Conservation (phyloP, 2,329 filamentous ascomycete species). For the Diaporthe batatas region DNA sequence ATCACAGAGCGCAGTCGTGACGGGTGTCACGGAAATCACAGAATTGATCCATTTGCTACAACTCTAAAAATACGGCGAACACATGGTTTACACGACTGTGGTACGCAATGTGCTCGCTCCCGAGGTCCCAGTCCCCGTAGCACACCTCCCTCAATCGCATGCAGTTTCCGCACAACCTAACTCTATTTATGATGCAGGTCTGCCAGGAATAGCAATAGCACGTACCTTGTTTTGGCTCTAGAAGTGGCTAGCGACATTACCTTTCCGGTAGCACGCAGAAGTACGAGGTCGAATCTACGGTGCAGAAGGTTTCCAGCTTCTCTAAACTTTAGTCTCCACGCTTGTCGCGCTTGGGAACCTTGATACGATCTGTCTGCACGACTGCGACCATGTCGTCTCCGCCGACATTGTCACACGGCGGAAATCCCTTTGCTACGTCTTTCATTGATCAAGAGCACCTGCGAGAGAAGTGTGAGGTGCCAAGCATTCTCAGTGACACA, state of each 20-base stretch:
- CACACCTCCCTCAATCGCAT: too few relatives aligned
- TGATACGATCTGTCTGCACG: neutral
- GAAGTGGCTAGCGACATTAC: neutral
- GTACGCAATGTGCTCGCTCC: neutral
- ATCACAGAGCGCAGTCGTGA: neutral
- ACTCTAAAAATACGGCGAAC: neutral
- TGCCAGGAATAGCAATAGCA: neutral
- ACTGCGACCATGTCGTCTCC: neutral
- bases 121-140: neutral
- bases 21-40: neutral
- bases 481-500: neutral
- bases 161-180: slow-evolving; percentile 8
- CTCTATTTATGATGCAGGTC: neutral
- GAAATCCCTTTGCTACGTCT: neutral
- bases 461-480: too few relatives aligned
- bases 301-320: slow-evolving; percentile 1
- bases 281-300: neutral
- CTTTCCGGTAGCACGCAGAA: neutral
- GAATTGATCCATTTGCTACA: neutral
- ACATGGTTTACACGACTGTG: neutral
- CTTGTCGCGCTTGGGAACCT: neutral
- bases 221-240: neutral
- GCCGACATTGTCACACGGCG: neutral
- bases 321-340: neutral
- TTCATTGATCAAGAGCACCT: too few relatives aligned